Evolutionary conservation across 345 rosid species (phyloP).

Genomic region (Populus tremula): DNA sequence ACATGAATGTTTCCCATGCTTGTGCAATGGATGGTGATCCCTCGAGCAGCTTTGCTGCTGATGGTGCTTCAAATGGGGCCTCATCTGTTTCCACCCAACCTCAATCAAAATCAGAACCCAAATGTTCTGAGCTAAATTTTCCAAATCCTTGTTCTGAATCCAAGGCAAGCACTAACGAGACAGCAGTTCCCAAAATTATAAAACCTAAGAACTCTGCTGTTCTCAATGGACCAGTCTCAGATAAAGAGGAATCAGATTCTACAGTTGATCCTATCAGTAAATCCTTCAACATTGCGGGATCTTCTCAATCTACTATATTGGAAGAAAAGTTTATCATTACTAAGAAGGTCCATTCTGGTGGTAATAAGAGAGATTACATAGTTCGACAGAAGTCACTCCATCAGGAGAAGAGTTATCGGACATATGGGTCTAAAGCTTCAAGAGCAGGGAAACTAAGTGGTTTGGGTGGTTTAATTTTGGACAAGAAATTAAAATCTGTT

Average conservation of each 20-base stretch:
- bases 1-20: slow-evolving; percentile 93
- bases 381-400: slow-evolving; percentile 73
- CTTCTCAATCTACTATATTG: slow-evolving; percentile 49
- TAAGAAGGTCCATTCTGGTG: slow-evolving; percentile 56
- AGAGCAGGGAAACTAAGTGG: slow-evolving; percentile 52
- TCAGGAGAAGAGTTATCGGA: slow-evolving; percentile 53
- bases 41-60: slow-evolving; percentile 41
- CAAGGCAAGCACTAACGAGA: slow-evolving; percentile 34
- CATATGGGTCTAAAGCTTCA: slow-evolving; percentile 60
- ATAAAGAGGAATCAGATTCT: slow-evolving; percentile 46
- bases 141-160: slow-evolving; percentile 47
- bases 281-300: slow-evolving; percentile 38
- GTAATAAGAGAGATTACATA: slow-evolving; percentile 62
- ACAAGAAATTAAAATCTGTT: slow-evolving; percentile 56
- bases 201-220: slow-evolving; percentile 46
- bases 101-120: slow-evolving; percentile 41
- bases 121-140: slow-evolving; percentile 43
- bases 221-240: slow-evolving; percentile 38
- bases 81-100: slow-evolving; percentile 28
- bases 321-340: slow-evolving; percentile 62
- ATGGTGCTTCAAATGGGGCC: slow-evolving; percentile 34
- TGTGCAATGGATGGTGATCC: slow-evolving; percentile 81
- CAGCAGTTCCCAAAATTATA: slow-evolving; percentile 32
- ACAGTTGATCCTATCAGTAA: slow-evolving; percentile 42
- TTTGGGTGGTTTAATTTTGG: slow-evolving; percentile 51